Conservation (phyloP, 371 early-diverging fungal species). For the Mucor irregularis region DNA sequence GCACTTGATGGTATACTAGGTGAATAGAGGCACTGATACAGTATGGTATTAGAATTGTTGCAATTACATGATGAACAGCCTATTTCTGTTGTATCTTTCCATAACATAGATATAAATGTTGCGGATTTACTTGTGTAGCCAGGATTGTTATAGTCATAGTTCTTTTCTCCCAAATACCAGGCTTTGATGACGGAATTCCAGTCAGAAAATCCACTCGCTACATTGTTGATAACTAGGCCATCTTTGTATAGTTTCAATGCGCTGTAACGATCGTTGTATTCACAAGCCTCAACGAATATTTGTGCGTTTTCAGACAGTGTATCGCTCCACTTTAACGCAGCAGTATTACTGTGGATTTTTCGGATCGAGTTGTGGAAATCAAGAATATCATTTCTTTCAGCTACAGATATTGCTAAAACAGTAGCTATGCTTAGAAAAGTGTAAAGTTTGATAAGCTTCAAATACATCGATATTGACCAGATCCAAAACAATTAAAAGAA, state of each 20-base stretch:
- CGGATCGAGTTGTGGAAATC: neutral
- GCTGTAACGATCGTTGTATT: neutral
- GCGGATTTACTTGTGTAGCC: neutral
- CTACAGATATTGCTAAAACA: too few species aligned
- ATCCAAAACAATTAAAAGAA: too few species aligned
- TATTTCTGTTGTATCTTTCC: neutral
- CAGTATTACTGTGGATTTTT: neutral
- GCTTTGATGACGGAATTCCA: neutral
- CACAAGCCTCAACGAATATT: neutral
- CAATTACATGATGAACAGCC: neutral
- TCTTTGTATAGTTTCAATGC: neutral
- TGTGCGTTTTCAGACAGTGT: neutral
- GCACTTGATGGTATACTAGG: slow-evolving; percentile 1
- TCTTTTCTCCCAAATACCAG: neutral
- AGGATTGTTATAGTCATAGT: slow-evolving; percentile 1
- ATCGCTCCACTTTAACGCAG: neutral
- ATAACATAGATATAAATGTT: slow-evolving; percentile 6
- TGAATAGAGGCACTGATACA: slow-evolving; percentile 3
- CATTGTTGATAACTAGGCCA: neutral
- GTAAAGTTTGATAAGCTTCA: too few species aligned
- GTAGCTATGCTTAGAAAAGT: too few species aligned
- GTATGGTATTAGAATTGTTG: neutral
- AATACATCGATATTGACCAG: too few species aligned
- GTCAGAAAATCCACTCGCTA: neutral
- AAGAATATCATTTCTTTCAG: too few species aligned